Base-by-base conservation (phyloP, 2,329 filamentous ascomycete genomes). In the Paracoccidioides brasiliensis region DNA sequence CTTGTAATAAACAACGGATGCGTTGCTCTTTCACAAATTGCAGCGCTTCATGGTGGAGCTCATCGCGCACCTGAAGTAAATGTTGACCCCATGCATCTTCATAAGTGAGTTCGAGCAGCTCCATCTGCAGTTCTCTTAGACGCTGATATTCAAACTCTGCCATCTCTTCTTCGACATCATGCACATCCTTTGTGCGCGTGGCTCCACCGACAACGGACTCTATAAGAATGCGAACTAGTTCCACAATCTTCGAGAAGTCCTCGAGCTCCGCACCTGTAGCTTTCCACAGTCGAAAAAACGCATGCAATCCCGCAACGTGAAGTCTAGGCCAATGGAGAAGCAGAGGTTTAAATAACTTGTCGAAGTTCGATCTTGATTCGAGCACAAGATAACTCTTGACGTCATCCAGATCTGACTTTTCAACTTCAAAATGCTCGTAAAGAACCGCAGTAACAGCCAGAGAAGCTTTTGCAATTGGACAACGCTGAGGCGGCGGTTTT, bases 11-110 rank as follows among this genome's bases (percentile, higher is more conserved):
- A 67, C 90, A 96, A 54, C 93, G 81, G 58, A 97, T 87, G 41
- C 93, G 83, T 70, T 98, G 93, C 72, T 98, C 93, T 71, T 95
- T 96, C 71, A 97, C 88, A 66, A 98, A 98, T 65, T 95, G 88
- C 54, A 96, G 74, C 9, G 91, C 90, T 70, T 98, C 93, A 64
- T 91, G 84, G 62, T 88, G 86, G 46, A 97, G 78, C 69, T 95
- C 89, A 55, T 96, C 89, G 38, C 90, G 85, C n/a, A 95, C 88
- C 71, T 93, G 88, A 60, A 81, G 81, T 33, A 98, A 77, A 70
- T 97, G 90, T 59, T 87, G 82, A 10, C 90, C 90, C 93, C 93
- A 98, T 51, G 87, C 87, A 67, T 94, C 88, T 68, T 97, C 91
- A 66, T 97, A 97, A 0, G 89, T 88, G 60, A 93, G 76, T 67